Percentiles rank a stretch among this genome's conserved stretches.
phyloP scores from a whole-genome alignment of 2,329 filamentous ascomycete genomes.

The Nemania sp. region DNA sequence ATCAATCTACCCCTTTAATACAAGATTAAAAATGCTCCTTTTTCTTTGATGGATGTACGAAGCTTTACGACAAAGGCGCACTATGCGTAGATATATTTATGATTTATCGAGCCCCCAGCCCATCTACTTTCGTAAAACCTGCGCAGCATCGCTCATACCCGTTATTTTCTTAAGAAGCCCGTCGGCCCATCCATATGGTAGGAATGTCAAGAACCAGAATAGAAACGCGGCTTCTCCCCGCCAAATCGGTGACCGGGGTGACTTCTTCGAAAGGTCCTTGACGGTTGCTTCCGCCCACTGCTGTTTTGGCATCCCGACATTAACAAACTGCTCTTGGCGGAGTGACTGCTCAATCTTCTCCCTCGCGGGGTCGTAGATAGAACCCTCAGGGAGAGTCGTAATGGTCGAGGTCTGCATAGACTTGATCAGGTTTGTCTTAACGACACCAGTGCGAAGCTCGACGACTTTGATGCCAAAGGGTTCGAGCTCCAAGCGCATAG shows the following conservation, averaged over 20 bases:
- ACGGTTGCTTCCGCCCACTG: constrained; percentile 13
- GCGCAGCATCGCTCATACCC: constrained; percentile 7
- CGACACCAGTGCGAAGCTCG: constrained; percentile 54
- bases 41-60: too few relatives aligned
- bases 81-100: too few relatives aligned
- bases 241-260: constrained; percentile 4
- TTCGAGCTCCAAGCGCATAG: constrained; percentile 57
- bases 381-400: constrained; percentile 38
- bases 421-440: constrained; percentile 30
- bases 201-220: constrained; percentile 6
- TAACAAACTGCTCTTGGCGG: constrained; percentile 15
- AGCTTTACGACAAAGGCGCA: too few relatives aligned
- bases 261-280: constrained; percentile 6
- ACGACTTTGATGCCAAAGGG: constrained; percentile 59
- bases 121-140: constrained; percentile 14
- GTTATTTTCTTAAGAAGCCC: constrained; percentile 1
- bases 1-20: too few relatives aligned
- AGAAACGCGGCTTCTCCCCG: not conserved
- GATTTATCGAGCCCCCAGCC: not conserved
- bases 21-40: too few relatives aligned
- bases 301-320: constrained; percentile 6
- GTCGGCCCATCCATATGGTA: constrained; percentile 9
- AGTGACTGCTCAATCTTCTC: constrained; percentile 9
- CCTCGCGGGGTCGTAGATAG: constrained; percentile 37
- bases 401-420: constrained; percentile 42